Evolutionary conservation across 2,329 filamentous ascomycete species (phyloP).

Genomic region (Aspergillus calidoustus): DNA sequence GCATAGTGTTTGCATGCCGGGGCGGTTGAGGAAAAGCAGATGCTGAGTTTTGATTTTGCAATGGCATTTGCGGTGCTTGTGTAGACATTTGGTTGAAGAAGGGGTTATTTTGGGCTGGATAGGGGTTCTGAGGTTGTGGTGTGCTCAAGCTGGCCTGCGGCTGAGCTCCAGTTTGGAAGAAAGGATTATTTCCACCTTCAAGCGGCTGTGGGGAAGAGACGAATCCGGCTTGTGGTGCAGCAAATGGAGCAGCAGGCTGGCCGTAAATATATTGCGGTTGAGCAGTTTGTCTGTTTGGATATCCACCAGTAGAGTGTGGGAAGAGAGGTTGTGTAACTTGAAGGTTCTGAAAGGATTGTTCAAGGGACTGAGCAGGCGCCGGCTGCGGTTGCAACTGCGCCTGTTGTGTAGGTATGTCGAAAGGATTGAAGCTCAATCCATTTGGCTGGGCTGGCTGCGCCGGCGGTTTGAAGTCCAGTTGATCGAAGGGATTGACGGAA

Average conservation of each 20-base stretch:
- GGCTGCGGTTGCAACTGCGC: constrained; percentile 33
- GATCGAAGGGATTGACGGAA: constrained; percentile 72
- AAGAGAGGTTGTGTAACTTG: constrained; percentile 73
- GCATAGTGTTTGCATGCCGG: constrained; percentile 48
- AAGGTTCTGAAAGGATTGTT: constrained; percentile 76
- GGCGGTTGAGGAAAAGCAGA: constrained; percentile 26
- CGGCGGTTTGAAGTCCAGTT: constrained; percentile 47
- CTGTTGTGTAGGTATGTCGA: constrained; percentile 54
- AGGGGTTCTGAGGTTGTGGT: constrained; percentile 31
- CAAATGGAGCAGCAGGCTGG: constrained; percentile 49
- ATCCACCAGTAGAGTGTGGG: constrained; percentile 74
- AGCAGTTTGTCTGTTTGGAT: constrained; percentile 48
- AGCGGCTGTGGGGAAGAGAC: constrained; percentile 41
- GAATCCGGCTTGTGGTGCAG: constrained; percentile 40
- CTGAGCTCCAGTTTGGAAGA: constrained; percentile 44
- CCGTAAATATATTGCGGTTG: constrained; percentile 46
- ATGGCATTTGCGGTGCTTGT: constrained; percentile 27
- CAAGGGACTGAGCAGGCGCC: constrained; percentile 51
- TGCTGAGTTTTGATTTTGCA: constrained; percentile 29
- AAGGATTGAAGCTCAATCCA: constrained; percentile 67
- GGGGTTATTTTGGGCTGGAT: constrained; percentile 35
- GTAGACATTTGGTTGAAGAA: constrained; percentile 40
- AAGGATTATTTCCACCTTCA: constrained; percentile 47
- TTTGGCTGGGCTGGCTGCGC: constrained; percentile 37
- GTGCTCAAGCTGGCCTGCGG: constrained; percentile 31